Base-by-base conservation (phyloP, 1,139 yeast genomes). In the Candida sojae region DNA sequence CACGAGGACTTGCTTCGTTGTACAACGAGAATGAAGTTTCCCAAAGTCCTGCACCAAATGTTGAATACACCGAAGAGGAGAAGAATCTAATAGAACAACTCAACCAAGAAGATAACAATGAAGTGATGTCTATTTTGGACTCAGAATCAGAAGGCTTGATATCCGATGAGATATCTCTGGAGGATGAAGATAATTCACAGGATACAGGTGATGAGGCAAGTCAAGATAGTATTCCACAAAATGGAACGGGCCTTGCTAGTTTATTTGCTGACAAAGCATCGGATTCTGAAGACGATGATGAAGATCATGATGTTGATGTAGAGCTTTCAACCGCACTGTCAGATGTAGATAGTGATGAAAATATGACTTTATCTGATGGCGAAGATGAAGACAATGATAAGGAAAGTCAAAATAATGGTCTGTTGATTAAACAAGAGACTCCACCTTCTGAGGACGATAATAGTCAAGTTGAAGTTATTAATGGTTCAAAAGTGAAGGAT, bases 401-500 rank as follows among this genome's bases (percentile, higher is more conserved):
- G 2, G 59, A 57, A 36, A 52, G 39, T 3, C 52, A 51, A 11
- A 58, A 52, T 4, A 42, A 42, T 12, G 46, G 46, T n/a, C 46
- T 31, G 33, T 29, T 39, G 21, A 34, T 40, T 23, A 44, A 29
- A 31, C 13, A 25, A 28, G 17, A 29, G 6, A 42, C 56, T 11
- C 70, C 60, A 43, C 68, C 69, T 32, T 75, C 40, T 6, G 75
- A 70, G 36, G 77, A 48, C 6, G 51, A 49, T 26, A 46, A 40
- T 11, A 32, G 39, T 12, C 33, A 39, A 21, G 49, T 49, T 25
- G 59, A 56, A 33, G 45, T 53, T n/a, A 39, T 79, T 35, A 75
- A 75, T 50, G 80, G 83, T 35, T 51, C 73, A 47, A 64, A 63
- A 57, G 90, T 87, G 13, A 80, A 81, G 33, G 91, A 86, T 62